Evolutionary conservation across 192 early-diverging fungal species (phyloP), one percentile per base, ranked within the genome.

Genomic region (Coemansia sp.): DNA sequence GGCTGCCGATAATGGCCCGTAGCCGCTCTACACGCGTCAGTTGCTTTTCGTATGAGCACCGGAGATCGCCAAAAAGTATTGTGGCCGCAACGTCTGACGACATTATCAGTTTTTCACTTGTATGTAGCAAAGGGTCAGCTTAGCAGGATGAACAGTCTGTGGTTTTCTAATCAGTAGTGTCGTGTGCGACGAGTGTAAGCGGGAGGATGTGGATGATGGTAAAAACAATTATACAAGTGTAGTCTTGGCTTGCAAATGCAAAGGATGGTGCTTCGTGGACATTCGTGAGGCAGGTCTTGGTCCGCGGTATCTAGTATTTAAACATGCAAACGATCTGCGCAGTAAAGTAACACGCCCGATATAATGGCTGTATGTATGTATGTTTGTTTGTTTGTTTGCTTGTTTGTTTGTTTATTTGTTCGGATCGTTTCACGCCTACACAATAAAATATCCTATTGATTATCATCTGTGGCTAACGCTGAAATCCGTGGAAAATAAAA

Each of bases 31-130:
- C 81, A 1, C 72, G 61, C 9, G 45, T 61, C 15, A 66, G 68
- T 60, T 83, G 81, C 65, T 64, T 68, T 26, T 63, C 61, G 63
- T 77, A 83, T 5, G 81, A 71, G 64, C 69, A 62, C 33, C 72
- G 60, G 7, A 72, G 55, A 49, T 72, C 75, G 33, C 81, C 81
- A 75, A 83, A 83, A 26, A 83, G 36, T 5, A 83, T 76, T 49
- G 61, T 72, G 23, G 72, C 81, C 0, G 75, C 81, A 23, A 62
- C 63, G 60, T 83, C 81, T 10, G 72, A 61, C 3, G 81, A 77
- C 81, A 83, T 83, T 66, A 34, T 62, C 23, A 7, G 10, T 26
- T 11, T 26, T 4, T 53, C 46, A 20, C 12, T 41, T 41, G 12
- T 7, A 11, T 41, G 39, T 41, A 41, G 39, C 39, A 41, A 41